Evolutionary conservation across 768 basidiomycete species (phyloP).

Genomic region (Agaricus blazei): DNA sequence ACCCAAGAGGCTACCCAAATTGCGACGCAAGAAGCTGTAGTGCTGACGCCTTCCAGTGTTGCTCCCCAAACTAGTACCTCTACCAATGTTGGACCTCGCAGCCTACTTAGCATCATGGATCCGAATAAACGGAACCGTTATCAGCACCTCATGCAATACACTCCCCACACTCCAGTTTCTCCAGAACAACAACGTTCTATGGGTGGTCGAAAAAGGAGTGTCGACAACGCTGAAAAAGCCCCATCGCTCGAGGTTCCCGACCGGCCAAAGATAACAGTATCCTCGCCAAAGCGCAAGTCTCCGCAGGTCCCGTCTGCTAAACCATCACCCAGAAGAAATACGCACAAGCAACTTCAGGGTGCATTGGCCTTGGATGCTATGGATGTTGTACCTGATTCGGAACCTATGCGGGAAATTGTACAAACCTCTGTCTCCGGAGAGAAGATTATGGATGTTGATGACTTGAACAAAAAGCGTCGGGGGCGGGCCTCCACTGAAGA

Average conservation of each 20-base stretch:
- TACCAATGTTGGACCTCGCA: conserved; percentile 8
- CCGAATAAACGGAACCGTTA: conserved; percentile 11
- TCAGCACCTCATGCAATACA: conserved; percentile 6
- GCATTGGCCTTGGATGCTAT: conserved; percentile 23
- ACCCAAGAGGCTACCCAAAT: conserved; percentile 29
- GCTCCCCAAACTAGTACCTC: background rate
- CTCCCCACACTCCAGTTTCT: conserved; percentile 4
- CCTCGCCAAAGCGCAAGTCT: conserved; percentile 6
- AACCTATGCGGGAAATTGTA: conserved; percentile 35
- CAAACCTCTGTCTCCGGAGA: background rate
- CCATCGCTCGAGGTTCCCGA: conserved; percentile 16
- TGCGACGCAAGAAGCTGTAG: conserved; percentile 21
- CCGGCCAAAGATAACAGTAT: background rate
- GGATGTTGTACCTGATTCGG: conserved; percentile 63
- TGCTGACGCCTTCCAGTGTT: background rate
- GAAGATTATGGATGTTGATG: background rate
- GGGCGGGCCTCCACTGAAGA: background rate
- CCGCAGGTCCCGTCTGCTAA: background rate
- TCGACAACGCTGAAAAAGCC: conserved; percentile 17
- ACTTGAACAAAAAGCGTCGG: background rate
- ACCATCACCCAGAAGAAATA: background rate
- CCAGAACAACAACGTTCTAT: conserved; percentile 16
- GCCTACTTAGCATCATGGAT: conserved; percentile 11
- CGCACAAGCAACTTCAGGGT: conserved; percentile 4
- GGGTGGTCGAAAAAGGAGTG: background rate